Conservation (phyloP, 2,329 filamentous ascomycete species). For the Geoglossum cookeanum region DNA sequence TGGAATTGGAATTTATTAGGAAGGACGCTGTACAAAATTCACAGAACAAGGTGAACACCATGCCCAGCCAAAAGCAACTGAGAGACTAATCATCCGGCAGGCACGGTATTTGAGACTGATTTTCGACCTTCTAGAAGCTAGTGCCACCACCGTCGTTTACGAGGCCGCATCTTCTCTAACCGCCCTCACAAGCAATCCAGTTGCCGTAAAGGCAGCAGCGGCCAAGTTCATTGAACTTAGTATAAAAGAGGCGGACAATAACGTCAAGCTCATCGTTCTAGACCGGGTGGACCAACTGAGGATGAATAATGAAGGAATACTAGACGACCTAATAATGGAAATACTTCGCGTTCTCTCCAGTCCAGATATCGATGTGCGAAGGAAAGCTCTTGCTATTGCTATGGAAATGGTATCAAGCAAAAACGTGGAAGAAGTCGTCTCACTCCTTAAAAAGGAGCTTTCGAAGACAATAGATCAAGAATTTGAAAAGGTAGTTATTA, state of each 20-base stretch:
- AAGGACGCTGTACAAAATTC: constrained; percentile 92
- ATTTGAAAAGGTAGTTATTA: constrained; percentile 57
- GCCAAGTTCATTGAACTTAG: constrained; percentile 91
- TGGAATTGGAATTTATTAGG: constrained; percentile 90
- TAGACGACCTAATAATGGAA: constrained; percentile 94
- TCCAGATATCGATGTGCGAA: constrained; percentile 85
- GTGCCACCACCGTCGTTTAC: constrained; percentile 87
- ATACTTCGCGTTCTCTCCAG: constrained; percentile 87
- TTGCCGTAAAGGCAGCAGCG: constrained; percentile 91
- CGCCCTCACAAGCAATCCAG: constrained; percentile 83
- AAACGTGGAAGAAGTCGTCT: constrained; percentile 93
- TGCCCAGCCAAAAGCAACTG: constrained; percentile 14
- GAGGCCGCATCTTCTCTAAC: constrained; percentile 93
- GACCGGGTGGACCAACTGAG: constrained; percentile 81
- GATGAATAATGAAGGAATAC: constrained; percentile 70
- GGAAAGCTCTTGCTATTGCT: constrained; percentile 75
- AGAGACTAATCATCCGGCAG: constrained; percentile 22
- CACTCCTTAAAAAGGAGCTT: constrained; percentile 92
- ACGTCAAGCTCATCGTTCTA: constrained; percentile 94
- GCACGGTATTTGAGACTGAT: constrained; percentile 85
- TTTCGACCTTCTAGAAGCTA: constrained; percentile 87
- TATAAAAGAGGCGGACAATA: constrained; percentile 97
- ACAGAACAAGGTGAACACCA: constrained; percentile 62
- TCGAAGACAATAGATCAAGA: constrained; percentile 96
- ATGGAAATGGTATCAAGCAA: constrained; percentile 98